phyloP scores from a whole-genome alignment of 2,329 filamentous ascomycete genomes.

The Cryphonectria japonica region DNA sequence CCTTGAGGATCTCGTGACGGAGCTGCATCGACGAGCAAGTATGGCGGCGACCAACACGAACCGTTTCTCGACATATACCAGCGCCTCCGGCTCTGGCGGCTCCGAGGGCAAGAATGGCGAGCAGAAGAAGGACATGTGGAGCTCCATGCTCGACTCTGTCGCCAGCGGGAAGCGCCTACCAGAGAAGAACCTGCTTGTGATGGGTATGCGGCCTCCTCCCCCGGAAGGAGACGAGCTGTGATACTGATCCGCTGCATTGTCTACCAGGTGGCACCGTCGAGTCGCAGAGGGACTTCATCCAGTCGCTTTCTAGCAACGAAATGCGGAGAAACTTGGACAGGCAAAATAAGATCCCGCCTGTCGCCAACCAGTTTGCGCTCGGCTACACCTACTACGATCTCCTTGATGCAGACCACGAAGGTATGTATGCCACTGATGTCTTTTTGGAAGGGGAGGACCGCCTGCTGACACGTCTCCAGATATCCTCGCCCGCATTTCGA shows the following conservation, averaged over 20 bases:
- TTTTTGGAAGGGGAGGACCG: neutral
- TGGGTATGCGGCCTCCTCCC: constrained; percentile 60
- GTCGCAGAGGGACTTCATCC: constrained; percentile 82
- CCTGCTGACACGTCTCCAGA: constrained; percentile 55
- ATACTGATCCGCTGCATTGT: constrained; percentile 13
- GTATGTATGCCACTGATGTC: constrained; percentile 56
- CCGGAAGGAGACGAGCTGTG: neutral
- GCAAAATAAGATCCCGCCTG: constrained; percentile 67
- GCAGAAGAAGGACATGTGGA: constrained; percentile 91
- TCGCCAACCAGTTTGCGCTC: constrained; percentile 89
- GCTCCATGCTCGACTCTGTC: constrained; percentile 86
- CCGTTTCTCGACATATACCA: constrained; percentile 62
- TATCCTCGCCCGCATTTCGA: constrained; percentile 83
- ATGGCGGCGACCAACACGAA: constrained; percentile 53
- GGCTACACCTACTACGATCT: constrained; percentile 97
- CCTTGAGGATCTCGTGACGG: constrained; percentile 23
- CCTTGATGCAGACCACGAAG: constrained; percentile 90
- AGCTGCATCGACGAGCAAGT: constrained; percentile 18
- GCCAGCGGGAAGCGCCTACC: constrained; percentile 88
- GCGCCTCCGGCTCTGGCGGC: constrained; percentile 50
- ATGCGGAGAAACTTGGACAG: constrained; percentile 57
- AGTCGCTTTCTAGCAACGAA: constrained; percentile 61
- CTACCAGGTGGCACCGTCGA: constrained; percentile 75
- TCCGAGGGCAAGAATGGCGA: constrained; percentile 65
- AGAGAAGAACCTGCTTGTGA: constrained; percentile 86